Percentiles rank a stretch among this genome's conserved stretches.
Evolutionary conservation across 257 asterid genomes (phyloP).

Genomic region (Rubia yunnanensis): DNA sequence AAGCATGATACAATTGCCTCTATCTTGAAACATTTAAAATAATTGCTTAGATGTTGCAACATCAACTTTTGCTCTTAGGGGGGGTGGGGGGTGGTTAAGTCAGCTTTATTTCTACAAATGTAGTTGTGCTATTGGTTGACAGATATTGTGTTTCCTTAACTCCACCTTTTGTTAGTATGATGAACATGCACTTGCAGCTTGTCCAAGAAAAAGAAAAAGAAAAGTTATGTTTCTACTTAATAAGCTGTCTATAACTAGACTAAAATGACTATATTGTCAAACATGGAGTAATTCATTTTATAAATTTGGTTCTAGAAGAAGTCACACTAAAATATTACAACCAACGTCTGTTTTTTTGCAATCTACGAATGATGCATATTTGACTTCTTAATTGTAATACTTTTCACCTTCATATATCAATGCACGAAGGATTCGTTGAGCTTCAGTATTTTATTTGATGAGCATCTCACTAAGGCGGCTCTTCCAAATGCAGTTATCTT

Average conservation of each 20-base stretch:
- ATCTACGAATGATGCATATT: not conserved
- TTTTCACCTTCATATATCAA: not conserved
- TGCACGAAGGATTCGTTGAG: not conserved
- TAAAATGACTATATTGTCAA: too few species aligned
- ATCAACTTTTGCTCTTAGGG: not conserved
- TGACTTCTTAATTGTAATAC: not conserved
- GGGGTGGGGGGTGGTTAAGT: not conserved
- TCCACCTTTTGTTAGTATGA: too few species aligned
- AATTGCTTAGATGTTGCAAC: not conserved
- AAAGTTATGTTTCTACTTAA: too few species aligned
- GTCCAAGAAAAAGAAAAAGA: too few species aligned
- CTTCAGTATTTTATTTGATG: not conserved
- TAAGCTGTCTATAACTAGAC: too few species aligned
- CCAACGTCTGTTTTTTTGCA: not conserved
- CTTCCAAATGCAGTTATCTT: slow-evolving; percentile 57
- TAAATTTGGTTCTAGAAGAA: not conserved
- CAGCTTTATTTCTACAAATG: not conserved
- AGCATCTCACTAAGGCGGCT: not conserved
- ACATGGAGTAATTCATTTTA: not conserved
- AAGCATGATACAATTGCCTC: not conserved
- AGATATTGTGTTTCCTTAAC: not conserved
- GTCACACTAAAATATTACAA: not conserved
- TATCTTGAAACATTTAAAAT: not conserved
- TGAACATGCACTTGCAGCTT: not conserved
- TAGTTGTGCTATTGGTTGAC: not conserved